A percentile compares a stretch with the other conserved stretches of the same genome.
Conservation (phyloP, 148 eudicot genomes). For the Suaeda aralocaspica region DNA sequence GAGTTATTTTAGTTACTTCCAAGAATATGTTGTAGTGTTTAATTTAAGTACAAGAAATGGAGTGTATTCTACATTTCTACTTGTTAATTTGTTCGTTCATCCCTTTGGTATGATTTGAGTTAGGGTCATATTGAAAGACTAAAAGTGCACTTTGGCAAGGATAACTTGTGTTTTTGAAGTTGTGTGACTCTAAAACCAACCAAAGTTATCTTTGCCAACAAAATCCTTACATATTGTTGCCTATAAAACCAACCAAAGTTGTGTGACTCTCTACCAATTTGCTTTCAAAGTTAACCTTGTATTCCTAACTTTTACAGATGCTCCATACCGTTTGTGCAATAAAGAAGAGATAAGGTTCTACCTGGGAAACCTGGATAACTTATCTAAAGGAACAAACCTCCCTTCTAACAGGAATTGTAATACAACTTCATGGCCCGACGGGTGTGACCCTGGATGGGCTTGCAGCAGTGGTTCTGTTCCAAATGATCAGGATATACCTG, state of each 20-base stretch:
- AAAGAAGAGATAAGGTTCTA: constrained; percentile 35
- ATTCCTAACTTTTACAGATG: constrained; percentile 22
- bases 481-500: constrained; percentile 26
- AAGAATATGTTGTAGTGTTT: too few relatives aligned
- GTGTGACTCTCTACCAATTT: background rate
- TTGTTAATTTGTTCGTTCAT: too few relatives aligned
- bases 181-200: too few relatives aligned
- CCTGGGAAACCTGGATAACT: constrained; percentile 19
- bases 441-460: constrained; percentile 57
- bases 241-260: background rate
- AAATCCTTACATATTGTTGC: background rate
- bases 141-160: too few relatives aligned
- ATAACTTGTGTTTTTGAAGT: too few relatives aligned
- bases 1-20: too few relatives aligned
- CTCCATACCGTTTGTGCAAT: constrained; percentile 29
- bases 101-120: too few relatives aligned
- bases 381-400: constrained; percentile 7
- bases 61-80: too few relatives aligned
- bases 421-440: constrained; percentile 31
- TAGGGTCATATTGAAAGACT: too few relatives aligned
- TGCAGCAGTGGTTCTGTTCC: constrained; percentile 19
- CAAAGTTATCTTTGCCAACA: background rate
- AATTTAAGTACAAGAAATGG: too few relatives aligned
- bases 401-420: constrained; percentile 39
- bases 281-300: background rate